Evolutionary conservation across 176 grass and related monocot genomes (phyloP).

Genomic region (Elaeis guineensis): DNA sequence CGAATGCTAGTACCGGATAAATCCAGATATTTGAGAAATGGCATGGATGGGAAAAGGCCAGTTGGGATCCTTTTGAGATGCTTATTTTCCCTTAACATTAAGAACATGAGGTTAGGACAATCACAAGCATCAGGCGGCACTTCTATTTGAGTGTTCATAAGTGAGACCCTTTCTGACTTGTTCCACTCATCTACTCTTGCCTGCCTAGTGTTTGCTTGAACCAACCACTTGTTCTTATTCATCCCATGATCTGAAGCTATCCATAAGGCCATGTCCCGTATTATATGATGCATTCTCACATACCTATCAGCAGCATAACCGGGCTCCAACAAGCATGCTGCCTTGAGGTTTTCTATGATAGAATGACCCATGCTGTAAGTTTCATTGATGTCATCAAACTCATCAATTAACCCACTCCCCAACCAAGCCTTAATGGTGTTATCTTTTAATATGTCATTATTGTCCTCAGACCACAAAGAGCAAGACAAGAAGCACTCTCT

Average conservation of each 20-base stretch:
- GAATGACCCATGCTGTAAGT: slow-evolving; percentile 22
- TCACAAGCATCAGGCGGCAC: slow-evolving; percentile 22
- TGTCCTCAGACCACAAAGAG: slow-evolving; percentile 39
- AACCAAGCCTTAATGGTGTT: slow-evolving; percentile 38
- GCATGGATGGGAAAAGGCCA: slow-evolving; percentile 17
- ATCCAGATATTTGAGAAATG: slow-evolving; percentile 22
- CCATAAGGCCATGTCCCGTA: slow-evolving; percentile 37
- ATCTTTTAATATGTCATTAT: slow-evolving; percentile 31
- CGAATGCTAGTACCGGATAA: slow-evolving; percentile 34
- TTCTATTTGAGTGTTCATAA: slow-evolving; percentile 33
- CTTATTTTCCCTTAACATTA: slow-evolving; percentile 31
- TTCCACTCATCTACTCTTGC: slow-evolving; percentile 21
- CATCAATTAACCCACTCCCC: slow-evolving; percentile 28
- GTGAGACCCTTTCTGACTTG: slow-evolving; percentile 28
- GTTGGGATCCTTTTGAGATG: slow-evolving; percentile 17
- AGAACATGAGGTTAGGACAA: slow-evolving; percentile 17
- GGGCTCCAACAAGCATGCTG: slow-evolving; percentile 35
- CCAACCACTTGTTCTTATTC: slow-evolving; percentile 17
- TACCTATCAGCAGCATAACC: slow-evolving; percentile 3
- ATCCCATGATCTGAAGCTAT: slow-evolving; percentile 18
- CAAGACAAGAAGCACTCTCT: slow-evolving; percentile 37
- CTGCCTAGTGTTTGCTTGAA: slow-evolving; percentile 19
- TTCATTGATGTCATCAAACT: slow-evolving; percentile 25
- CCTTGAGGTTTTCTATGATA: slow-evolving; percentile 40
- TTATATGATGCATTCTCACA: slow-evolving; percentile 30